Percentiles rank a stretch among this genome's conserved stretches.
phyloP scores from a whole-genome alignment of 148 eudicot species.

The Hydrangea macrophylla region DNA sequence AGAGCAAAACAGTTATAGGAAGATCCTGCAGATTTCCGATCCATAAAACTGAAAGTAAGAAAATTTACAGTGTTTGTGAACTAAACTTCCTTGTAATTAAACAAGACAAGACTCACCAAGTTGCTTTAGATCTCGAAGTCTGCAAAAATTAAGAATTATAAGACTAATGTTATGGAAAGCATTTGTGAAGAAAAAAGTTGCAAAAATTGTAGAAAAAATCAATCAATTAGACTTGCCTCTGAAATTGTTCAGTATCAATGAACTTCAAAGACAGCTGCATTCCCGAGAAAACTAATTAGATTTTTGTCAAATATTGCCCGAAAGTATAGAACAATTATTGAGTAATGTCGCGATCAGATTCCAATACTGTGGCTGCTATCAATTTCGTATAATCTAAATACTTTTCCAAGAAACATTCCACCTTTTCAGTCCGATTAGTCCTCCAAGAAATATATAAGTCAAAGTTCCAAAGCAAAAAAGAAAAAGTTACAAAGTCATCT shows the following conservation, averaged over 20 bases:
- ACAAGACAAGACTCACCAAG: conserved; percentile 44
- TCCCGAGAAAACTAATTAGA: neutral
- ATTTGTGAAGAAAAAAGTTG: neutral
- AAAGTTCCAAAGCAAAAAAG: no score
- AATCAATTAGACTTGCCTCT: conserved; percentile 44
- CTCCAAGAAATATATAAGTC: neutral
- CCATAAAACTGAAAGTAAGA: neutral
- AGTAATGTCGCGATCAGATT: neutral
- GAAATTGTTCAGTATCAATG: conserved; percentile 65
- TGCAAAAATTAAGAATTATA: conserved; percentile 26
- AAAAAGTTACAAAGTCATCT: neutral
- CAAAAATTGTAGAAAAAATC: neutral
- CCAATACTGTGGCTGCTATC: neutral
- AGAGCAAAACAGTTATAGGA: neutral
- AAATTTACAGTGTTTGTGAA: neutral
- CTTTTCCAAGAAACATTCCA: neutral
- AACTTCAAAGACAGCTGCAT: conserved; percentile 64
- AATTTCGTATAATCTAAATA: neutral
- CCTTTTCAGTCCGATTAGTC: neutral
- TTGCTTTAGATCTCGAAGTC: conserved; percentile 76
- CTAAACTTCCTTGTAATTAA: neutral
- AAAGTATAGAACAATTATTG: neutral
- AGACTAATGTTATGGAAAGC: conserved; percentile 6
- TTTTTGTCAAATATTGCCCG: no score
- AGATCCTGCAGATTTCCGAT: neutral